Evolutionary conservation across 305 asterid species (phyloP).

Genomic region (Fraxinus albicans): DNA sequence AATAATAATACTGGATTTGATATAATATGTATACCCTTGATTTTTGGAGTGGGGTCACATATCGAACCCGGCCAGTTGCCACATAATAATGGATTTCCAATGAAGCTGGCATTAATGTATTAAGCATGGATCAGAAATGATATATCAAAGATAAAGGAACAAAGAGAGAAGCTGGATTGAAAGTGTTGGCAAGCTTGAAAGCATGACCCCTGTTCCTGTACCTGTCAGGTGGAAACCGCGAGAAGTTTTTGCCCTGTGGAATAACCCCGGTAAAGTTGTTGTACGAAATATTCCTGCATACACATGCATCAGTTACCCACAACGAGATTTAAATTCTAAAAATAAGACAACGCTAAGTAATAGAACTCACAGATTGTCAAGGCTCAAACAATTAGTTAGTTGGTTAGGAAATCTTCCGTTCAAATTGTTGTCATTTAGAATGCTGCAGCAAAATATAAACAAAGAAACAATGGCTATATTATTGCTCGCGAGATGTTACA

Average conservation of each 20-base stretch:
- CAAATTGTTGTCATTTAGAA: constrained; percentile 60
- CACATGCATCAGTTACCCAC: constrained; percentile 22
- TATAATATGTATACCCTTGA: constrained; percentile 47
- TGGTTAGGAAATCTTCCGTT: constrained; percentile 82
- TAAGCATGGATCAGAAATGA: background rate
- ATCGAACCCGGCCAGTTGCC: constrained; percentile 95
- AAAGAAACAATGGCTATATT: background rate
- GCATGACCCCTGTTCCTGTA: constrained; percentile 13
- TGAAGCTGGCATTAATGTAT: constrained; percentile 50
- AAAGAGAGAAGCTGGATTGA: background rate
- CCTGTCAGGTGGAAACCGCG: constrained; percentile 87
- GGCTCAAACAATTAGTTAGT: constrained; percentile 81
- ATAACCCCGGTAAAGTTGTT: constrained; percentile 82
- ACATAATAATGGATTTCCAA: constrained; percentile 74
- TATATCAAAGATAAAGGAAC: constrained; percentile 3
- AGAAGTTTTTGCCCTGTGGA: constrained; percentile 74
- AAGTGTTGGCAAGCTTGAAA: background rate
- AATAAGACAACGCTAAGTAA: background rate
- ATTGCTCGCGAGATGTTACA: background rate
- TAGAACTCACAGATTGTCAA: constrained; percentile 65
- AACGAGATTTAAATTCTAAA: background rate
- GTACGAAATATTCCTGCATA: constrained; percentile 70
- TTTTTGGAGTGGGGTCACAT: constrained; percentile 65
- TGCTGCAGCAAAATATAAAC: constrained; percentile 42
- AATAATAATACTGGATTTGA: background rate